These are phyloP conservation scores for Scedosporium aurantiacum DNA, from an alignment of 2,329 filamentous ascomycete species.

Conservation along the genomic window DNA sequence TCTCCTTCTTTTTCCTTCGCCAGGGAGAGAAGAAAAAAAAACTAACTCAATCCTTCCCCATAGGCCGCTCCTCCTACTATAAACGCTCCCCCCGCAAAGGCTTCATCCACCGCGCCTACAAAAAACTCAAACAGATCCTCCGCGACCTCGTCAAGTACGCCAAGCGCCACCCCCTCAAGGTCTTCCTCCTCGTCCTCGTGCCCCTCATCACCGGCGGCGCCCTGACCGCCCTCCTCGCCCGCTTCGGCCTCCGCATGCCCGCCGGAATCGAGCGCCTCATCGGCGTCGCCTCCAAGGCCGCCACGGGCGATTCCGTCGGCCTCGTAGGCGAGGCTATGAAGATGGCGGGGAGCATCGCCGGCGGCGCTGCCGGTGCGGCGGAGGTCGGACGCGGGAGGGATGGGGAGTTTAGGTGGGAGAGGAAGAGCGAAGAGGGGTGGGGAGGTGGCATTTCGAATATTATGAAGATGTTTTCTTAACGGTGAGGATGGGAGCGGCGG, in stretches of 20 bases:
- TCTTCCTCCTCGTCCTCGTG: constrained; percentile 78
- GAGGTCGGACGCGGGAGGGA: background rate
- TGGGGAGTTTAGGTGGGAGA: constrained; percentile 3
- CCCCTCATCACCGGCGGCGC: constrained; percentile 78
- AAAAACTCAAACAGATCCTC: constrained; percentile 67
- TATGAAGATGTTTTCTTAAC: background rate
- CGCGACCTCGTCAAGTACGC: constrained; percentile 74
- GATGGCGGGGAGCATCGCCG: constrained; percentile 31
- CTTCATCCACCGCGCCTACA: constrained; percentile 64
- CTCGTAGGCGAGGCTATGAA: constrained; percentile 44
- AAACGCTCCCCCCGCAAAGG: constrained; percentile 71
- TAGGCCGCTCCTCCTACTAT: constrained; percentile 54
- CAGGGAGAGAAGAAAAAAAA: no score
- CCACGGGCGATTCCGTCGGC: constrained; percentile 34
- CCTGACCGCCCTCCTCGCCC: constrained; percentile 62
- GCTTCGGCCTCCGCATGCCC: constrained; percentile 71
- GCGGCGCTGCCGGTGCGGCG: constrained; percentile 11
- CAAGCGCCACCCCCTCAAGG: constrained; percentile 73
- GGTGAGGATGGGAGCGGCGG: background rate
- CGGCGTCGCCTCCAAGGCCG: constrained; percentile 39
- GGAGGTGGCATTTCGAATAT: background rate
- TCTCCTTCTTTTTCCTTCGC: background rate
- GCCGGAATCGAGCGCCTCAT: constrained; percentile 47
- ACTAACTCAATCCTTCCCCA: constrained; percentile 5
- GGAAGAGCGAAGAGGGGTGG: constrained; percentile 4